These are phyloP conservation scores for Aphanomyces cochlioides DNA, from an alignment of 352 stramenopile genomes.

Conservation along the genomic window DNA sequence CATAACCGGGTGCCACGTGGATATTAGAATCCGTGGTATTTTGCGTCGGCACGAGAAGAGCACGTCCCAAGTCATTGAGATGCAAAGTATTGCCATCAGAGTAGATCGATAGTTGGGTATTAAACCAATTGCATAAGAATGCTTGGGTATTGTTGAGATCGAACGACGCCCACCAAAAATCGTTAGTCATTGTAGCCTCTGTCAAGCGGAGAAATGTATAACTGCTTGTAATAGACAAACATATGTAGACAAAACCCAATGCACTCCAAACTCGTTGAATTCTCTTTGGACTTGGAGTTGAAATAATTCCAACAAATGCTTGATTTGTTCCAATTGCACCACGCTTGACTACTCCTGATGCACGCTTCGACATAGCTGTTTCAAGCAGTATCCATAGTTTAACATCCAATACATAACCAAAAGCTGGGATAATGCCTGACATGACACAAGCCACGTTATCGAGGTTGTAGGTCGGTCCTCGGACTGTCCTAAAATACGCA, in stretches of 20 bases:
- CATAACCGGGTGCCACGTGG: not conserved
- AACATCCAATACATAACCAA: not conserved
- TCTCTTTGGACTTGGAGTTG: not conserved
- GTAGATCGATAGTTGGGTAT: not conserved
- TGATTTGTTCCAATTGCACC: not conserved
- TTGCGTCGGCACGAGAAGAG: not conserved
- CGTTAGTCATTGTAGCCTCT: conserved; percentile 14
- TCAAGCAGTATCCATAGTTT: conserved; percentile 5
- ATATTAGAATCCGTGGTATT: not conserved
- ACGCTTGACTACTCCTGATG: not conserved
- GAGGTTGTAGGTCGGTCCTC: not conserved
- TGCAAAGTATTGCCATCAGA: not conserved
- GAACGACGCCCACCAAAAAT: conserved; percentile 24
- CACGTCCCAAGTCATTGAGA: not conserved
- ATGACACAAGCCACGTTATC: conserved; percentile 3
- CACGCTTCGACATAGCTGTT: not conserved
- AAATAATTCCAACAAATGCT: not conserved
- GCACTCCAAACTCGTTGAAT: not conserved
- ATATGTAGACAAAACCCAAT: conserved; percentile 1
- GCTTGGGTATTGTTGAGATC: not conserved
- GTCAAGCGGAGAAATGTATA: not conserved
- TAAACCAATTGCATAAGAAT: conserved; percentile 9
- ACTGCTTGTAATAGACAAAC: conserved; percentile 6
- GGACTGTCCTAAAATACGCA: not conserved
- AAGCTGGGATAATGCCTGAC: not conserved